Percentiles rank a stretch among this genome's conserved stretches.
These are phyloP conservation scores for Apiospora pterosperma DNA, from an alignment of 2,329 filamentous ascomycete genomes.

Conservation along the genomic window DNA sequence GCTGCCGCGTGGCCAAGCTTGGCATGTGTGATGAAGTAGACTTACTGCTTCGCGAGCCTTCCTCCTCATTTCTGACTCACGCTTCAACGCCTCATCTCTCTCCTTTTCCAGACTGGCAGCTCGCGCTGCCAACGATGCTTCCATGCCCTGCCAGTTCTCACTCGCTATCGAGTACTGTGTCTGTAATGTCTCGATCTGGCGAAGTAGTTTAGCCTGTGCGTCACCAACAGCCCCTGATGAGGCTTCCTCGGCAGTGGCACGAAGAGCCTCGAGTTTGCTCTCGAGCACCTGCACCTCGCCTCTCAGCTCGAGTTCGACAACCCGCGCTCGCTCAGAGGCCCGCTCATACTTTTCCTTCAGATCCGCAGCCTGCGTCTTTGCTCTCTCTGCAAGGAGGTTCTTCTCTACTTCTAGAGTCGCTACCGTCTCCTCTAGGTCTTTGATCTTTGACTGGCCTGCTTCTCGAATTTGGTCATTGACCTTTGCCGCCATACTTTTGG, in stretches of 20 bases:
- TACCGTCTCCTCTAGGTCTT: slow-evolving; percentile 54
- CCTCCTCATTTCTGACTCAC: slow-evolving; percentile 83
- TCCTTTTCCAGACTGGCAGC: slow-evolving; percentile 82
- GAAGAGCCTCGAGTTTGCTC: slow-evolving; percentile 84
- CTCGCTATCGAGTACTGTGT: slow-evolving; percentile 92
- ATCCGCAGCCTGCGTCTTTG: slow-evolving; percentile 67
- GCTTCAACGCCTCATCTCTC: slow-evolving; percentile 76
- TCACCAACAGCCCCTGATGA: slow-evolving; percentile 80
- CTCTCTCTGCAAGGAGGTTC: slow-evolving; percentile 62
- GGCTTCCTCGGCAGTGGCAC: slow-evolving; percentile 81
- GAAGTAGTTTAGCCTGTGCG: slow-evolving; percentile 81
- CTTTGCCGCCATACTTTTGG: slow-evolving; percentile 64
- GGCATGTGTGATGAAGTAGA: slow-evolving; percentile 11
- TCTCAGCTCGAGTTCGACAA: slow-evolving; percentile 73
- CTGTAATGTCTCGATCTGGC: slow-evolving; percentile 93
- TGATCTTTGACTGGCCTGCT: slow-evolving; percentile 51
- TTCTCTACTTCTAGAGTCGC: slow-evolving; percentile 75
- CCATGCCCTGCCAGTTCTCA: slow-evolving; percentile 97
- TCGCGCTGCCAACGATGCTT: slow-evolving; percentile 77
- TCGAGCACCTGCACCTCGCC: slow-evolving; percentile 77
- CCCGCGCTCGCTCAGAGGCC: slow-evolving; percentile 65
- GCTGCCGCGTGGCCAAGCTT: slow-evolving; percentile 7
- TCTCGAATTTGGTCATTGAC: slow-evolving; percentile 66
- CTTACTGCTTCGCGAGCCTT: slow-evolving; percentile 84
- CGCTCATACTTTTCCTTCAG: slow-evolving; percentile 70